Evolutionary conservation across 352 stramenopile species (phyloP).

Genomic region (Globisporangium nagaii): DNA sequence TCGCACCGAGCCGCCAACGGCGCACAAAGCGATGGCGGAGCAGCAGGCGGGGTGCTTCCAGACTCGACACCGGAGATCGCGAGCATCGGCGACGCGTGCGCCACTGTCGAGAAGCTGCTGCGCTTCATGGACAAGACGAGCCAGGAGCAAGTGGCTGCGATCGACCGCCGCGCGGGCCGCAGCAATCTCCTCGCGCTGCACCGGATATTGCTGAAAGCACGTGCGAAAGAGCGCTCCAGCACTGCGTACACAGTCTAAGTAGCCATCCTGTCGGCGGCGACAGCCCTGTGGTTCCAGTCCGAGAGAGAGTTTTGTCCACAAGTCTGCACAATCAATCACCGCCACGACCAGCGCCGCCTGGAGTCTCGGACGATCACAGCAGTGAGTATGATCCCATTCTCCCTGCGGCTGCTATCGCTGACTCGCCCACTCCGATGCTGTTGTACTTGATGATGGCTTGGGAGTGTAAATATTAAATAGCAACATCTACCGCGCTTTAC

Average conservation of each 20-base stretch:
- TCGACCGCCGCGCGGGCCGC: slow-evolving; percentile 35
- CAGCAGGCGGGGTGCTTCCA: slow-evolving; percentile 6
- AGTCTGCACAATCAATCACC: not conserved
- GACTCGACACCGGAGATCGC: slow-evolving; percentile 24
- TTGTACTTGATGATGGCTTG: not conserved
- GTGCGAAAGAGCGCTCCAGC: slow-evolving; percentile 28
- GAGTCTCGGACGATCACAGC: not conserved
- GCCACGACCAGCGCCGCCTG: not conserved
- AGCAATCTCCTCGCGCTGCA: slow-evolving; percentile 46
- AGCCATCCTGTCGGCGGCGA: no score
- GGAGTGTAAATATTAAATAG: slow-evolving; percentile 1
- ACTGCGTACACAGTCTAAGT: slow-evolving; percentile 16
- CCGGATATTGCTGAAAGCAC: slow-evolving; percentile 42
- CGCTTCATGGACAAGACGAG: slow-evolving; percentile 31
- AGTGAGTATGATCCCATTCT: not conserved
- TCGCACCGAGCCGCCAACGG: slow-evolving; percentile 17
- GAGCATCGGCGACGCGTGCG: slow-evolving; percentile 28
- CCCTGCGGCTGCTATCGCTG: no score
- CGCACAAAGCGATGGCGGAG: not conserved
- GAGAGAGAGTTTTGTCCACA: not conserved
- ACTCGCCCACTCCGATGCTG: no score
- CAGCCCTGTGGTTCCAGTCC: no score
- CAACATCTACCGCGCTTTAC: not conserved
- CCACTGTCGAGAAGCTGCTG: slow-evolving; percentile 32
- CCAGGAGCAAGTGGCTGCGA: slow-evolving; percentile 16